Evolutionary conservation across 2,329 filamentous ascomycete species (phyloP).

Genomic region (Septoria linicola): DNA sequence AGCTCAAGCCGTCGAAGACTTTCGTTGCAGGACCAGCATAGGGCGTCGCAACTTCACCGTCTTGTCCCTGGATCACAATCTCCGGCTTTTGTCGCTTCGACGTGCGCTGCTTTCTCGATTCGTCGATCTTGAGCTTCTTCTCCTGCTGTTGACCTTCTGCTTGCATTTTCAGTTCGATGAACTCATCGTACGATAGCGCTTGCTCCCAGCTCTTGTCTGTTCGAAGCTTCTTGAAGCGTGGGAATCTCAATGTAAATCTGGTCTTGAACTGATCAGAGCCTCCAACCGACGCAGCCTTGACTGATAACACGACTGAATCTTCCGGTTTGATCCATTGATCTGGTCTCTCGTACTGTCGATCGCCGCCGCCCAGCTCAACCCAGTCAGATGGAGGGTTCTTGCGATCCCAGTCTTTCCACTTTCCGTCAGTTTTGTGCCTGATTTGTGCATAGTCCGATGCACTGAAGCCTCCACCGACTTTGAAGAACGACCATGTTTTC

Average conservation of each 20-base stretch:
- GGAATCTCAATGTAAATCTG: constrained; percentile 80
- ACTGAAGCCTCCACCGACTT: constrained; percentile 91
- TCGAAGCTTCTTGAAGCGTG: constrained; percentile 78
- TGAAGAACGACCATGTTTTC: constrained; percentile 93
- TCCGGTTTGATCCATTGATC: constrained; percentile 91
- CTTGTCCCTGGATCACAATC: constrained; percentile 72
- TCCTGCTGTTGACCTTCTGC: constrained; percentile 70
- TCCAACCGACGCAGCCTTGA: constrained; percentile 80
- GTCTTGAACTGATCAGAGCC: constrained; percentile 75
- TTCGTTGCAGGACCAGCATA: constrained; percentile 60
- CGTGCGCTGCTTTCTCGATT: constrained; percentile 62
- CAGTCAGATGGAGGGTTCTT: constrained; percentile 73
- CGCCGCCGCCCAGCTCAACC: constrained; percentile 78
- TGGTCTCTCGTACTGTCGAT: constrained; percentile 72
- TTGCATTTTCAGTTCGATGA: constrained; percentile 66
- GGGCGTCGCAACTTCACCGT: constrained; percentile 48
- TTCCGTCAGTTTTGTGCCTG: constrained; percentile 79
- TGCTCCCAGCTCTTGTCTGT: constrained; percentile 82
- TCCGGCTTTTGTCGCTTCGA: constrained; percentile 62
- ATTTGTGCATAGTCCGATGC: constrained; percentile 82
- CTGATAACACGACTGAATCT: constrained; percentile 81
- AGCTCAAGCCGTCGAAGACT: constrained; percentile 73
- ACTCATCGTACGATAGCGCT: constrained; percentile 75
- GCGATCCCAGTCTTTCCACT: constrained; percentile 84
- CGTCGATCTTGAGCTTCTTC: constrained; percentile 72